phyloP scores from a whole-genome alignment of 2,329 filamentous ascomycete genomes.

The Beauveria caledonica region DNA sequence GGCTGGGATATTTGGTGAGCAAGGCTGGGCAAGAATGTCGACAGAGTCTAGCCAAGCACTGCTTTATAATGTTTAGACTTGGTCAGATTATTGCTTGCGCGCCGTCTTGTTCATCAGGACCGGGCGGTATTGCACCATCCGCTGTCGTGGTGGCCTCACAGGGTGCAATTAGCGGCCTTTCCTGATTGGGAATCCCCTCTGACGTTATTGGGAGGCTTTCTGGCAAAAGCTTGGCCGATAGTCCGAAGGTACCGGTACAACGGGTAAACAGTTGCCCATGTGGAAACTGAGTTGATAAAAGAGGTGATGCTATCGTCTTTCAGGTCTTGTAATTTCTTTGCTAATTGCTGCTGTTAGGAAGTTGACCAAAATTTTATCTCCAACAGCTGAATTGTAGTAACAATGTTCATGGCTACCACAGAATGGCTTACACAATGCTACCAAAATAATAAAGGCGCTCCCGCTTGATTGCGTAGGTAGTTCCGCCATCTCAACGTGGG shows the following conservation, averaged over 20 bases:
- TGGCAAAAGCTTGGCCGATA: slow-evolving; percentile 8
- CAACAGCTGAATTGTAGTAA: too few species aligned
- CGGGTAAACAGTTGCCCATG: neutral
- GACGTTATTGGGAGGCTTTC: slow-evolving; percentile 9
- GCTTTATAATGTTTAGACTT: too few species aligned
- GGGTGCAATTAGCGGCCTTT: neutral
- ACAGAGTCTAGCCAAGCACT: neutral
- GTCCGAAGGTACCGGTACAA: slow-evolving; percentile 8
- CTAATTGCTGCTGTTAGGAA: too few species aligned
- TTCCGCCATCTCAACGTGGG: neutral
- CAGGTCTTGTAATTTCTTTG: too few species aligned
- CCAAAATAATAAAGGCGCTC: too few species aligned
- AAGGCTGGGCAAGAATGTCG: slow-evolving; percentile 7
- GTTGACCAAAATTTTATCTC: neutral
- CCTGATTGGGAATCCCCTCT: neutral
- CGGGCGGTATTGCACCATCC: slow-evolving; percentile 12
- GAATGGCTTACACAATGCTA: too few species aligned
- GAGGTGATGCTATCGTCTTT: too few species aligned
- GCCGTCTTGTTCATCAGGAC: neutral
- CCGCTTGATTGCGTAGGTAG: too few species aligned
- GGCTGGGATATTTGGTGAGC: neutral
- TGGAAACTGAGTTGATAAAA: too few species aligned
- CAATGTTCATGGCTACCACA: too few species aligned
- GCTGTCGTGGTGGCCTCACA: neutral
- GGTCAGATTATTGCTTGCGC: too few species aligned